Evolutionary conservation across 2,329 filamentous ascomycete species (phyloP).

Genomic region (Colletotrichum orchidophilum): DNA sequence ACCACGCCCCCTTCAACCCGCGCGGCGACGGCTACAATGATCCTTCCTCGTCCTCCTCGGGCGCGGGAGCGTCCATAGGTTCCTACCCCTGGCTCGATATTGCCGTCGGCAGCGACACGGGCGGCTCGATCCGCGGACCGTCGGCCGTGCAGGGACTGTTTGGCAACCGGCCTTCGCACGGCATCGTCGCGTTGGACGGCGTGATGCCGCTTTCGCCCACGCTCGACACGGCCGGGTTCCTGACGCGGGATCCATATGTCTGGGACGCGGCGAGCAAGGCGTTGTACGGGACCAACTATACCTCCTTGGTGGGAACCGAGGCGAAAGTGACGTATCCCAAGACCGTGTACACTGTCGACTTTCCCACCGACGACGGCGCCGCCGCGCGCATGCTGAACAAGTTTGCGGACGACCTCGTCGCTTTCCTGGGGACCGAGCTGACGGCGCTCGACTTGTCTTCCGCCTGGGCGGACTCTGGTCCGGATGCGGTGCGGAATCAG

Average conservation of each 20-base stretch:
- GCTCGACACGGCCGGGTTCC: slow-evolving; percentile 56
- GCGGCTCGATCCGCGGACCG: slow-evolving; percentile 56
- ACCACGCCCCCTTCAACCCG: slow-evolving; percentile 52
- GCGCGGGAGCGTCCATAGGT: slow-evolving; percentile 45
- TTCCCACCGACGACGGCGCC: slow-evolving; percentile 35
- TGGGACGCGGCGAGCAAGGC: slow-evolving; percentile 46
- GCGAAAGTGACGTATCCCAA: slow-evolving; percentile 30
- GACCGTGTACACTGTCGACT: slow-evolving; percentile 42
- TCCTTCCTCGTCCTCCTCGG: slow-evolving; percentile 52
- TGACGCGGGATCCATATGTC: slow-evolving; percentile 46
- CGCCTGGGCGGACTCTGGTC: slow-evolving; percentile 40
- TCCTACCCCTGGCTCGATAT: slow-evolving; percentile 57
- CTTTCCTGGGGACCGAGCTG: slow-evolving; percentile 38
- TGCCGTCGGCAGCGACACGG: slow-evolving; percentile 55
- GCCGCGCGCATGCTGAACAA: slow-evolving; percentile 38
- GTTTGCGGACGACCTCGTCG: slow-evolving; percentile 41
- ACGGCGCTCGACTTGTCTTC: slow-evolving; percentile 36
- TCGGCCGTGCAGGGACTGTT: slow-evolving; percentile 53
- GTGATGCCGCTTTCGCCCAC: slow-evolving; percentile 52
- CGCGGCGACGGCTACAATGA: slow-evolving; percentile 58
- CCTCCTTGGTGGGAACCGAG: slow-evolving; percentile 33
- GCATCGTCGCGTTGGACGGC: slow-evolving; percentile 49
- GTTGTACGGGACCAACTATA: slow-evolving; percentile 46
- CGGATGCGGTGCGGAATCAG: slow-evolving; percentile 31
- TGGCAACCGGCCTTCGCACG: slow-evolving; percentile 55